phyloP scores from a whole-genome alignment of 495 filamentous ascomycete genomes.

The Talaromyces trachyspermus region DNA sequence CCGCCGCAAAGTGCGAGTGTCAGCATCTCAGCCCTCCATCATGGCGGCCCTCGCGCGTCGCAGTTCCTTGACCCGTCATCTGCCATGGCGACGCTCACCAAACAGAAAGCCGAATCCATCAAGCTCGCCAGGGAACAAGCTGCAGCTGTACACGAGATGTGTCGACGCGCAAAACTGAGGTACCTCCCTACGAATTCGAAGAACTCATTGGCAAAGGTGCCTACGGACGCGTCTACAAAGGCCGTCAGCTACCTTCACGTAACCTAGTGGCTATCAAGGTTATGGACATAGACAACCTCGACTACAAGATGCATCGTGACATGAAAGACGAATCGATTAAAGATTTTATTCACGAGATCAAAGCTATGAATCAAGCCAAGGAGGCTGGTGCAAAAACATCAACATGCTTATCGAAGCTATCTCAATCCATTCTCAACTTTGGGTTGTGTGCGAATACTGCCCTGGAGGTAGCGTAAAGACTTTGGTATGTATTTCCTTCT shows the following conservation, averaged over 20 bases:
- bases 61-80: constrained; percentile 37
- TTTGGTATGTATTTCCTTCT: constrained; percentile 43
- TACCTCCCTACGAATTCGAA: constrained; percentile 65
- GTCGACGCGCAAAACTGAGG: constrained; percentile 37
- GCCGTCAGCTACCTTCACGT: constrained; percentile 47
- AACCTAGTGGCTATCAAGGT: constrained; percentile 86
- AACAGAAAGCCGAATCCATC: constrained; percentile 43
- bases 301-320: constrained; percentile 59
- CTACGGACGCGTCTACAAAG: constrained; percentile 92
- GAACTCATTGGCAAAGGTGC: constrained; percentile 95
- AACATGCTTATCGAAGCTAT: constrained; percentile 85
- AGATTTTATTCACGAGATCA: constrained; percentile 84
- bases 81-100: constrained; percentile 40
- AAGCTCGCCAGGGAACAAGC: constrained; percentile 43
- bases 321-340: constrained; percentile 74
- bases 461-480: constrained; percentile 94
- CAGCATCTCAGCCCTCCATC: constrained; percentile 1
- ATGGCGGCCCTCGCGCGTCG: constrained; percentile 28
- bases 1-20: too few species aligned
- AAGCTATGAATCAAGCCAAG: constrained; percentile 73
- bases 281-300: constrained; percentile 84
- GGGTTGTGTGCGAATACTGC: constrained; percentile 94
- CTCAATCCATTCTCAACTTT: constrained; percentile 78
- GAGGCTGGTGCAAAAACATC: constrained; percentile 83
- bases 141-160: constrained; percentile 40